Evolutionary conservation across 2,329 filamentous ascomycete genomes (phyloP), one percentile per base, ranked within the genome.

Genomic region (Fusarium sp.): DNA sequence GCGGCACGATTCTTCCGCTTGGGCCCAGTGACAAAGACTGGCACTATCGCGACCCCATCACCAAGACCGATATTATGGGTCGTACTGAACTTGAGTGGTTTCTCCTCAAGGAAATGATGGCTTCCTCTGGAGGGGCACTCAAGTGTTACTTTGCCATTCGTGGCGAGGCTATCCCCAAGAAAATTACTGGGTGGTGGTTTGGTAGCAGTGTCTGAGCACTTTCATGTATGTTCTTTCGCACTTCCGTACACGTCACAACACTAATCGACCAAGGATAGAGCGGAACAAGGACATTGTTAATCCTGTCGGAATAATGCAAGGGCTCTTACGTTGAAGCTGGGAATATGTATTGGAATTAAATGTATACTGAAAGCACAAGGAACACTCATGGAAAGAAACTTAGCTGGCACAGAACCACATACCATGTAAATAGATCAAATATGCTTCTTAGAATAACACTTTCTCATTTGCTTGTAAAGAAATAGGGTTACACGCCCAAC

Each of bases 81-180:
- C 71, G 68, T n/a, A 65, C 71, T 34, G 73, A 76, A 57, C 40
- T 66, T 13, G 73, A 76, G 47, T 76, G 73, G 73, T 67, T 67
- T 31, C 55, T 76, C 13, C 64, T 76, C 46, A 74, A 73, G 57
- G 73, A 76, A 62, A 75, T 76, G 65, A 73, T 76, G 68, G 53
- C 65, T 28, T 57, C 71, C 0, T 74, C 71, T 7, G 53, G 53
- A 28, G 73, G 73, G 4, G 65, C 70, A 2, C 61, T 75, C 57
- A 75, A 72, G 53, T 75, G 71, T 33, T 76, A 69, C 46, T 46
- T 76, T 19, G 66, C 65, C n/a, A 73, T 76, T 24, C 65, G 66
- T 11, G 68, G 73, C 4, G 71, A 75, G 36, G 33, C 31, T 7
- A 33, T 50, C 6, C 28, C 44, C 15, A 69, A 60, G 42, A 71